A percentile compares a stretch with the other conserved stretches of the same genome.
These are phyloP conservation scores for Saccharomycopsis sp. DNA, from an alignment of 805 yeast genomes.

Conservation along the genomic window DNA sequence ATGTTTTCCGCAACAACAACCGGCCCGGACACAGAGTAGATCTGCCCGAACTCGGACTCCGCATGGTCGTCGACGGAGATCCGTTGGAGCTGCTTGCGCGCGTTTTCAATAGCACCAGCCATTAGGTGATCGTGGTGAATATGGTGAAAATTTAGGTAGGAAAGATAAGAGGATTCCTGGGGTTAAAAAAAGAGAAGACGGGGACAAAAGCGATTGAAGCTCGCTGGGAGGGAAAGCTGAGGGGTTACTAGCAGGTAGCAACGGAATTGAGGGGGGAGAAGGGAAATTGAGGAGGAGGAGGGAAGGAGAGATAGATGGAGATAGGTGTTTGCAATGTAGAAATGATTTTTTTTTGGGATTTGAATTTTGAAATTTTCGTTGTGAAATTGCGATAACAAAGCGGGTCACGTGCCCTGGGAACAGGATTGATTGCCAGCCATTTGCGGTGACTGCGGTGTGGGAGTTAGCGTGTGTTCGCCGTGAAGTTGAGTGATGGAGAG, in stretches of 20 bases:
- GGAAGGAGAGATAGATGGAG: background rate
- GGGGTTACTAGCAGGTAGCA: no score
- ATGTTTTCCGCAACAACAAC: constrained; percentile 96
- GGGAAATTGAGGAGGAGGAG: no score
- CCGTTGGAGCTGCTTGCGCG: constrained; percentile 87
- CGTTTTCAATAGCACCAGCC: constrained; percentile 98
- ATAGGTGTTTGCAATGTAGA: no score
- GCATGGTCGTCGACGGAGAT: constrained; percentile 67
- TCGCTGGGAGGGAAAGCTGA: background rate
- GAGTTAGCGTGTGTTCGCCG: no score
- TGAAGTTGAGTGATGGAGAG: no score
- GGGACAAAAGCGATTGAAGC: background rate
- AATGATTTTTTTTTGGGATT: background rate
- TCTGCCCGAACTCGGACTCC: constrained; percentile 80
- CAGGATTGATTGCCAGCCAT: no score
- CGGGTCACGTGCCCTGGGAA: background rate
- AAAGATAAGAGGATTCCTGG: background rate
- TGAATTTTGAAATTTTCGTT: background rate
- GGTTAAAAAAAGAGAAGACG: background rate
- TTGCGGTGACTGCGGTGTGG: no score
- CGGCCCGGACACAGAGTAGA: constrained; percentile 96
- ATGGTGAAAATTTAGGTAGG: background rate
- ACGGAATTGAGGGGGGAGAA: no score
- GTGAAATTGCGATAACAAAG: background rate
- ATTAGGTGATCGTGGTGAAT: constrained; percentile 21